These are phyloP conservation scores for Suillus subaureus DNA, from an alignment of 768 basidiomycete species.

Conservation along the genomic window DNA sequence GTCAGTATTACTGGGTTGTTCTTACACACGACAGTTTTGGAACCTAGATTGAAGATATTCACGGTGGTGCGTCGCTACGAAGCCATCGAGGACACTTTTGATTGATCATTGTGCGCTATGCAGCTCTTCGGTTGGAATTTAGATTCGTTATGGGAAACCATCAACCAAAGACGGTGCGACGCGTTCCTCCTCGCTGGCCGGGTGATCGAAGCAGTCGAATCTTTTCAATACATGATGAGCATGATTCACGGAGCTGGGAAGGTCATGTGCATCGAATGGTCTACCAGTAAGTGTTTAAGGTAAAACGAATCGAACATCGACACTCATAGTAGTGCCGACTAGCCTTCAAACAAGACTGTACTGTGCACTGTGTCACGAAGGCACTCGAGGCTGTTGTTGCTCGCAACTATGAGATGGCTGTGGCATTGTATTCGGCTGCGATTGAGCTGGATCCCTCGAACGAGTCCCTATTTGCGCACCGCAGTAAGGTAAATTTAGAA, in stretches of 20 bases:
- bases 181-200: background rate
- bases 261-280: background rate
- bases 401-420: background rate
- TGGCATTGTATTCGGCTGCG: background rate
- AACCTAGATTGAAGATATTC: background rate
- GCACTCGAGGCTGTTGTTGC: background rate
- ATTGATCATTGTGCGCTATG: background rate
- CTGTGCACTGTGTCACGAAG: background rate
- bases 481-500: background rate
- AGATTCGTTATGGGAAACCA: background rate
- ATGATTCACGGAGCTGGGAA: background rate
- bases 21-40: background rate
- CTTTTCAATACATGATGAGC: background rate
- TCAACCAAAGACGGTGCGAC: background rate
- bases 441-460: background rate
- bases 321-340: background rate
- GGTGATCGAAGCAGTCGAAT: background rate
- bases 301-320: background rate
- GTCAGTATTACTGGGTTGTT: background rate
- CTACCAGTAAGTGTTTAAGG: background rate
- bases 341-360: background rate
- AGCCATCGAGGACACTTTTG: background rate
- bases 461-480: background rate
- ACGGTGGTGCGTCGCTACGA: background rate
- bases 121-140: background rate